Percentiles rank a stretch among this genome's conserved stretches.
Conservation (phyloP, 1,284 basidiomycete species). For the Malassezia sp. region DNA sequence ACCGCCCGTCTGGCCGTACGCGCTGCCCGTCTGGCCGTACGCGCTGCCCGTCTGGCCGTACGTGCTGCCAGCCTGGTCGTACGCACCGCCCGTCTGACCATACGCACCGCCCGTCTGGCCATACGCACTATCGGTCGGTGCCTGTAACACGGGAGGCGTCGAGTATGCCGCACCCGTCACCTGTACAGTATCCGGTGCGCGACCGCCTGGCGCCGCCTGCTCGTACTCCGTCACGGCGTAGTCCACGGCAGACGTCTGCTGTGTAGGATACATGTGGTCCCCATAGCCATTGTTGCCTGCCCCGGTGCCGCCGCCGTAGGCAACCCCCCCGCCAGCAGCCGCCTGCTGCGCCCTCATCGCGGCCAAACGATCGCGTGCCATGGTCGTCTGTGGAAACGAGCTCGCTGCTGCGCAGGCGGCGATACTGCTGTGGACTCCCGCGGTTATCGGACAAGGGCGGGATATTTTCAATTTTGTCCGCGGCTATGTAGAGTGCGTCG, state of each 20-base stretch:
- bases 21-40: neutral
- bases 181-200: too few relatives aligned
- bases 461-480: too few relatives aligned
- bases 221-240: too few relatives aligned
- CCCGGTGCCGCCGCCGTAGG: conserved; percentile 28
- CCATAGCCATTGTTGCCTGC: conserved; percentile 43
- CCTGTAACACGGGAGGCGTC: too few relatives aligned
- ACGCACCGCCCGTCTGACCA: too few relatives aligned
- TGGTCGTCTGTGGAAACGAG: conserved; percentile 13
- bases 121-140: too few relatives aligned
- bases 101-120: too few relatives aligned
- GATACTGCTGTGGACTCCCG: too few relatives aligned
- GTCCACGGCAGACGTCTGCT: conserved; percentile 20
- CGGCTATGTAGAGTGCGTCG: too few relatives aligned
- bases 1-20: neutral
- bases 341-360: conserved; percentile 34
- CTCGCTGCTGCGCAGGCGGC: too few relatives aligned
- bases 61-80: neutral
- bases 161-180: neutral
- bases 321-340: conserved; percentile 30
- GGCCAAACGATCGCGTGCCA: conserved; percentile 30
- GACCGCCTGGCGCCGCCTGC: too few relatives aligned
- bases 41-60: neutral
- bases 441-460: too few relatives aligned
- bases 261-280: conserved; percentile 44